phyloP scores from a whole-genome alignment of 352 stramenopile genomes.

The Thalassiosira exigua region DNA sequence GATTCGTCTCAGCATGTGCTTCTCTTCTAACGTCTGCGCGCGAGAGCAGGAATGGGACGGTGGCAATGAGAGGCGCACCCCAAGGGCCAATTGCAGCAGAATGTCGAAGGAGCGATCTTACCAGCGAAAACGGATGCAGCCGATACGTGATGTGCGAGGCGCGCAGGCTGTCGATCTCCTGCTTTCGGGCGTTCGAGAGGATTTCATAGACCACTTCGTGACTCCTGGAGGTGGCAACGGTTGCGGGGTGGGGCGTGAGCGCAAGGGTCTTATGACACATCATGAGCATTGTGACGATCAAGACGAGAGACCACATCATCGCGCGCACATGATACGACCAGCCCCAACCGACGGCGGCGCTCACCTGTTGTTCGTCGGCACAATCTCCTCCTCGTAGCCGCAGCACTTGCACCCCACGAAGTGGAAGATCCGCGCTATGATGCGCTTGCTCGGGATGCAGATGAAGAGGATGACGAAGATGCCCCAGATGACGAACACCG shows the following conservation, averaged over 20 bases:
- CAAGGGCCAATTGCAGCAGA: no score
- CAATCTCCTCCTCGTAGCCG: background rate
- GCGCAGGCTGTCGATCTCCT: slow-evolving; percentile 30
- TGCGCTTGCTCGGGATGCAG: slow-evolving; percentile 28
- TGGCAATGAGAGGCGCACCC: no score
- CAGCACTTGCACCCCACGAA: slow-evolving; percentile 30
- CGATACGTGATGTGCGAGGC: slow-evolving; percentile 8
- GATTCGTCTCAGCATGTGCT: slow-evolving; percentile 33
- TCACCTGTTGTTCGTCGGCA: background rate
- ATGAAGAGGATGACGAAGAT: slow-evolving; percentile 45
- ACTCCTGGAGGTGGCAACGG: no score
- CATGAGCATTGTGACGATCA: no score
- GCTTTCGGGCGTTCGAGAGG: slow-evolving; percentile 33
- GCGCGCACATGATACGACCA: no score
- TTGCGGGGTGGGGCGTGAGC: no score
- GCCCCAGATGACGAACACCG: slow-evolving; percentile 50
- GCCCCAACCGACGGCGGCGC: background rate
- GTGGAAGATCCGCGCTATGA: slow-evolving; percentile 15
- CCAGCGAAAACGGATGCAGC: slow-evolving; percentile 14
- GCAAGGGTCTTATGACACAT: no score
- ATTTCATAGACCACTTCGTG: slow-evolving; percentile 33
- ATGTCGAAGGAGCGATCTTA: no score
- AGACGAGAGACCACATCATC: no score
- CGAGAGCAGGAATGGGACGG: no score
- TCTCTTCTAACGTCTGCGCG: slow-evolving; percentile 41